Conservation (phyloP, 2,329 filamentous ascomycete species). For the Verticillium dahliae region DNA sequence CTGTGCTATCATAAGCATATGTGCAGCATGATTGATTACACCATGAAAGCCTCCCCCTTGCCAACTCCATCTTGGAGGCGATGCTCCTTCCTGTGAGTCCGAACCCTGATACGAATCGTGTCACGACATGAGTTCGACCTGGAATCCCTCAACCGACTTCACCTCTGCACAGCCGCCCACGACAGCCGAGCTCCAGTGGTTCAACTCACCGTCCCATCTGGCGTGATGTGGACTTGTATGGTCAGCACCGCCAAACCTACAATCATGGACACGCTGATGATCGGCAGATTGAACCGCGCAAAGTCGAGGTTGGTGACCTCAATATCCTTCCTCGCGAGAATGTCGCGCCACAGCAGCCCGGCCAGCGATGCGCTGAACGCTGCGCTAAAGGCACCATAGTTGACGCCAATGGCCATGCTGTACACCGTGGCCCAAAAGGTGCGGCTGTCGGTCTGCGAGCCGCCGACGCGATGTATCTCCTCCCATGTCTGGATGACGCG, state of each 20-base stretch:
- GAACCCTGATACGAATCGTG: too few species aligned
- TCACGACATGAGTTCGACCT: too few species aligned
- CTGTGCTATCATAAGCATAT: too few species aligned
- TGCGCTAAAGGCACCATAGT: constrained; percentile 67
- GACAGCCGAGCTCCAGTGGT: too few species aligned
- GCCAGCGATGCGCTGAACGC: constrained; percentile 67
- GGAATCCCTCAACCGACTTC: neutral
- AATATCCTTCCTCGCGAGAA: constrained; percentile 61
- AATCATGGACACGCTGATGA: constrained; percentile 45
- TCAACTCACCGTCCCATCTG: constrained; percentile 31
- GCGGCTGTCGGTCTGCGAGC: constrained; percentile 47
- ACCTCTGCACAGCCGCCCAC: neutral
- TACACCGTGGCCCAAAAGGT: constrained; percentile 70
- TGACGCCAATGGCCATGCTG: constrained; percentile 66
- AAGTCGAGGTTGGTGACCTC: constrained; percentile 30
- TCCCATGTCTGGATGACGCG: constrained; percentile 65
- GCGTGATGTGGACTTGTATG: constrained; percentile 53
- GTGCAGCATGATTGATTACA: too few species aligned
- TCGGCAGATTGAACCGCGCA: too few species aligned
- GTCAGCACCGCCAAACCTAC: constrained; percentile 55
- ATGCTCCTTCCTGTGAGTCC: too few species aligned
- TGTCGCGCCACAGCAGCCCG: constrained; percentile 66
- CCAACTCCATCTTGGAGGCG: too few species aligned
- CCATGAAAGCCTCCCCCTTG: too few species aligned
- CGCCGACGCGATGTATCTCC: constrained; percentile 43